Evolutionary conservation across 257 asterid genomes (phyloP), one percentile per base, ranked within the genome.

Genomic region (Solanum sejunctum): DNA sequence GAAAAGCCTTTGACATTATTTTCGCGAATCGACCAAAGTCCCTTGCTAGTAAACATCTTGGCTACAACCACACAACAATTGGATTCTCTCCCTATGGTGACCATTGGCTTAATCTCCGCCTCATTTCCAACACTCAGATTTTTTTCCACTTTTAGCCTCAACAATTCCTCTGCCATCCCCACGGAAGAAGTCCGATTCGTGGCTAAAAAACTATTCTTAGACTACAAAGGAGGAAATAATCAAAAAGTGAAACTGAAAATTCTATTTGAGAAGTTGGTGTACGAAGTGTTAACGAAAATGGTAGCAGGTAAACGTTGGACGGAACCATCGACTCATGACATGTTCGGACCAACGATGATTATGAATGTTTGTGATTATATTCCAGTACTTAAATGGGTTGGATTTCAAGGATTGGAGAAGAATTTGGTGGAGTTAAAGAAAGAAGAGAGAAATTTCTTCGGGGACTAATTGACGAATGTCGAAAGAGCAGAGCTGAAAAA

Each of bases 91-190:
- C 94, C 5, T 86, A 91, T 3, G 93, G 95, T 0, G 88, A 83
- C 23, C 94, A 89, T 56, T 92, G 92, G 92, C 90, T 91, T 72
- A 93, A 91, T 55, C 92, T 90, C 88, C n/a, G n/a, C n/a, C n/a
- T n/a, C n/a, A n/a, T n/a, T n/a, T n/a, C n/a, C n/a, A n/a, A n/a
- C n/a, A n/a, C n/a, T n/a, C n/a, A n/a, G 90, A 0, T 47, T 92
- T 58, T 92, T 93, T 67, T 91, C 93, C 45, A 60, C 88, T 9
- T 41, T 88, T 54, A 89, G 85, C 36, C 86, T 92, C 41, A 89
- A 85, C 10, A 61, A 58, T n/a, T 87, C 90, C 13, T 83, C 95
- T 0, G 32, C 69, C 4, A 7, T 54, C 20, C 83, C 92, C 8
- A 17, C 63, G 0, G 93, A 87, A 36, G 95, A 90, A 85, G 80